Evolutionary conservation across 805 yeast species (phyloP).

Genomic region (Pichia occidentalis): DNA sequence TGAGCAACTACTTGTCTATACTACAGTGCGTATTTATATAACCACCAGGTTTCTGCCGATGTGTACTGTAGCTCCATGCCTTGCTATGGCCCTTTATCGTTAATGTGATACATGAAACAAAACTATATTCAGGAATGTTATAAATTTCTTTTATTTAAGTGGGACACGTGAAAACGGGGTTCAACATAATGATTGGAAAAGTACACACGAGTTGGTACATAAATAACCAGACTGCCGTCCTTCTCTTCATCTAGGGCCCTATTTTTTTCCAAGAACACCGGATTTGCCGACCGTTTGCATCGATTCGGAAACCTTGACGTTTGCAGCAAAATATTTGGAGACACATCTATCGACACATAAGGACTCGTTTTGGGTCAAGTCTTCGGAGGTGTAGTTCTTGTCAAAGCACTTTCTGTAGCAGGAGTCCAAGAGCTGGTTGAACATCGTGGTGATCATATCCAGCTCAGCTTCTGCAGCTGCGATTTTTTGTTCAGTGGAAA

Average conservation of each 20-base stretch:
- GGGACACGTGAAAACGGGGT: too few relatives aligned
- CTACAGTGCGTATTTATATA: too few relatives aligned
- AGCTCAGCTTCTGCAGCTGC: constrained; percentile 94
- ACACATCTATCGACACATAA: constrained; percentile 94
- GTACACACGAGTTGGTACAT: too few relatives aligned
- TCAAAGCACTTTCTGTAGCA: constrained; percentile 84
- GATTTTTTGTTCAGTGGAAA: constrained; percentile 68
- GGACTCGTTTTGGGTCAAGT: constrained; percentile 71
- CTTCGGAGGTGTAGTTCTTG: constrained; percentile 61
- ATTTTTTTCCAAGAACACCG: constrained; percentile 26
- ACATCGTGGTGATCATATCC: constrained; percentile 97
- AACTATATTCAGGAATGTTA: constrained; percentile 10
- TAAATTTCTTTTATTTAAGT: too few relatives aligned
- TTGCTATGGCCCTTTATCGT: too few relatives aligned
- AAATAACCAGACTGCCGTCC: too few relatives aligned
- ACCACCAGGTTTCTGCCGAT: too few relatives aligned
- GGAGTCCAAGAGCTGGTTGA: constrained; percentile 80
- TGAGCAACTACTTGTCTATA: too few relatives aligned
- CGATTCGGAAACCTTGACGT: constrained; percentile 85
- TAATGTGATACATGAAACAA: too few relatives aligned
- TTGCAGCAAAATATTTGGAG: constrained; percentile 88
- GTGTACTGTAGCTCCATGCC: too few relatives aligned
- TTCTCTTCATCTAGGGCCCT: too few relatives aligned
- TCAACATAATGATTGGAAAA: too few relatives aligned
- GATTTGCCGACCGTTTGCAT: constrained; percentile 35